Conservation (phyloP, 345 rosid species). For the Hirschfeldia incana region DNA sequence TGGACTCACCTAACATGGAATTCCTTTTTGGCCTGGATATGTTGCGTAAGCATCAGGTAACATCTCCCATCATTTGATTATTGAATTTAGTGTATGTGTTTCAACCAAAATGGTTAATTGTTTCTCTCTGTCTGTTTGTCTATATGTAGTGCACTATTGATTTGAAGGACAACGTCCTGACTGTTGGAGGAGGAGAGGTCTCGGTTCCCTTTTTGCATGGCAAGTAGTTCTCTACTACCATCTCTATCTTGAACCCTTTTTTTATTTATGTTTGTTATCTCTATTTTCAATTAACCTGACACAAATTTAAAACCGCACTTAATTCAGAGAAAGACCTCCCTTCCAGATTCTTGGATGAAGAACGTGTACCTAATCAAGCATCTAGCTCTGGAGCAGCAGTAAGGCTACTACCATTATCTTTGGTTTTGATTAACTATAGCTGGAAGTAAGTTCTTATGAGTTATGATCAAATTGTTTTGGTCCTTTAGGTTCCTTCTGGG, state of each 20-base stretch:
- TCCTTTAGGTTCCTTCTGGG: constrained; percentile 43
- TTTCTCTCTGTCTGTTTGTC: background rate
- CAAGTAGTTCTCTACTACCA: constrained; percentile 38
- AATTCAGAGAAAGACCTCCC: constrained; percentile 91
- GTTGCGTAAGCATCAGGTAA: constrained; percentile 99
- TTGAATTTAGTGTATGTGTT: background rate
- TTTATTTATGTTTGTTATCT: background rate
- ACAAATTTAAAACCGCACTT: background rate
- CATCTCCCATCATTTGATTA: constrained; percentile 16
- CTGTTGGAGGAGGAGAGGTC: constrained; percentile 97
- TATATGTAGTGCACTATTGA: constrained; percentile 81
- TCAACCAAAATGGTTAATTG: background rate
- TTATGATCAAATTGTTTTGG: constrained; percentile 18
- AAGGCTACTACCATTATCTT: constrained; percentile 23
- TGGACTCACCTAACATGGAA: constrained; percentile 97
- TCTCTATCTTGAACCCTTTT: constrained; percentile 11
- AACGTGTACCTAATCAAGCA: constrained; percentile 61
- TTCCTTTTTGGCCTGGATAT: constrained; percentile 97
- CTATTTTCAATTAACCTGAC: constrained; percentile 10
- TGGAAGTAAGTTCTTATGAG: background rate
- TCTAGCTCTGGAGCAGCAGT: constrained; percentile 83
- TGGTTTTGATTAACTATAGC: background rate
- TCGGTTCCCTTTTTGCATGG: constrained; percentile 97
- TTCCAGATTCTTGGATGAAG: constrained; percentile 80
- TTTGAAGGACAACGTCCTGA: constrained; percentile 79